Percentiles rank a stretch among this genome's conserved stretches.
These are phyloP conservation scores for Breynia disticha DNA, from an alignment of 441 rosid genomes.

Conservation along the genomic window DNA sequence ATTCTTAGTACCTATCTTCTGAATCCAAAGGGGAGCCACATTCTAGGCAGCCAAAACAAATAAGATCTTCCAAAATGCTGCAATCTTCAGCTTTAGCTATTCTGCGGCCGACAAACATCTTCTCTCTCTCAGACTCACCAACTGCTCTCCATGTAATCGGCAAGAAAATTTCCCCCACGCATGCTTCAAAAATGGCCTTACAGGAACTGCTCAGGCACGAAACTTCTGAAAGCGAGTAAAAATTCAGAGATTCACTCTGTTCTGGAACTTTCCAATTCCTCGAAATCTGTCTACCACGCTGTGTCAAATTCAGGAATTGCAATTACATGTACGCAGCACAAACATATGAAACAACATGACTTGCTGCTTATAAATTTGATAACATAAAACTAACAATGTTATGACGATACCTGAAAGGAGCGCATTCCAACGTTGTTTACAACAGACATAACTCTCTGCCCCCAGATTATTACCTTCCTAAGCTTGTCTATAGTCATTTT, in stretches of 20 bases:
- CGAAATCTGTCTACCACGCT: slow-evolving; percentile 21
- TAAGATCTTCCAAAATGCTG: slow-evolving; percentile 35
- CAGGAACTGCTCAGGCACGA: slow-evolving; percentile 16
- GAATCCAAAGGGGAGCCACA: slow-evolving; percentile 40
- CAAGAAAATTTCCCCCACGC: slow-evolving; percentile 41
- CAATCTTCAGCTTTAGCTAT: slow-evolving; percentile 11
- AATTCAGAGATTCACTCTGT: slow-evolving; percentile 23
- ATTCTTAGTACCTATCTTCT: slow-evolving; percentile 22
- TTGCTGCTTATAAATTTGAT: neutral
- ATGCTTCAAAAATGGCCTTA: slow-evolving; percentile 31
- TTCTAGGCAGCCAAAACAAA: slow-evolving; percentile 38
- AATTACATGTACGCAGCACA: neutral
- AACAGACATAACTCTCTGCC: slow-evolving; percentile 22
- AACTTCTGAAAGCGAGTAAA: slow-evolving; percentile 33
- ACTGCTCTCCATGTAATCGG: slow-evolving; percentile 31
- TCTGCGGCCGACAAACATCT: slow-evolving; percentile 47
- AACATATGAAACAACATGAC: neutral
- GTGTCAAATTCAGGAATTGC: slow-evolving; percentile 6
- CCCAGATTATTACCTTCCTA: slow-evolving; percentile 40
- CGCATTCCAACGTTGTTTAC: slow-evolving; percentile 8
- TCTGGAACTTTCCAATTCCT: slow-evolving; percentile 46
- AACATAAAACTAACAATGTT: neutral
- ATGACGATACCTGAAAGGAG: slow-evolving; percentile 18
- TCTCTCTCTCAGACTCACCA: slow-evolving; percentile 31
- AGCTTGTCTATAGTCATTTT: slow-evolving; percentile 31